A percentile compares a stretch with the other conserved stretches of the same genome.
Conservation (phyloP, 768 basidiomycete genomes). For the Pleurotus citrinopileatus region DNA sequence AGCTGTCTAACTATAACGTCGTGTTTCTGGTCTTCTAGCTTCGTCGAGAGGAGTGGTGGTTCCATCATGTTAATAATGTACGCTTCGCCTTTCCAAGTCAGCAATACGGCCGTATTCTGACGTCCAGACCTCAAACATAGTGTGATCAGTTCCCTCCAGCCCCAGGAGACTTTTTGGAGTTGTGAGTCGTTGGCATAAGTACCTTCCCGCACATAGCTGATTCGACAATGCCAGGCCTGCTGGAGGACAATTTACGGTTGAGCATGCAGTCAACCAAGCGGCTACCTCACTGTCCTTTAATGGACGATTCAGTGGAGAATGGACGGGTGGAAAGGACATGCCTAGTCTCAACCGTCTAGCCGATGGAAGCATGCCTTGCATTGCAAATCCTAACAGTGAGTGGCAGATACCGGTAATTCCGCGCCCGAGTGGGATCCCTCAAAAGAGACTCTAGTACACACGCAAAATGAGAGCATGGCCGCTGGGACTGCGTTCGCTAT, state of each 20-base stretch:
- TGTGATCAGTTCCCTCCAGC: conserved; percentile 45
- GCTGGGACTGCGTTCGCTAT: conserved; percentile 46
- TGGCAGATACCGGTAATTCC: background rate
- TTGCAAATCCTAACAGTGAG: conserved; percentile 34
- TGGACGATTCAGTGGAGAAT: conserved; percentile 23
- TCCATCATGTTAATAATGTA: conserved; percentile 36
- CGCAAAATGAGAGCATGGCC: conserved; percentile 43
- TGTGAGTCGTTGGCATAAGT: conserved; percentile 24
- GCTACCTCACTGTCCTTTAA: conserved; percentile 36
- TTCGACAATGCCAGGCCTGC: conserved; percentile 28
- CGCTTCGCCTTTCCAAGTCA: conserved; percentile 6
- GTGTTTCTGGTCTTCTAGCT: conserved; percentile 19
- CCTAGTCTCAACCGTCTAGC: conserved; percentile 27
- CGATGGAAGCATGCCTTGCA: conserved; percentile 25
- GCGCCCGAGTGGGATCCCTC: background rate
- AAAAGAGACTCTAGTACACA: conserved; percentile 31
- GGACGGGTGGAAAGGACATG: conserved; percentile 33
- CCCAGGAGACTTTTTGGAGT: conserved; percentile 38
- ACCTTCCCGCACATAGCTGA: background rate
- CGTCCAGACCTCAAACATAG: conserved; percentile 21
- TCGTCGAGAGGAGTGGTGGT: conserved; percentile 36
- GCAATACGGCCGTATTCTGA: background rate
- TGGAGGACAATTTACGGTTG: conserved; percentile 39
- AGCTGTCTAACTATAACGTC: background rate
- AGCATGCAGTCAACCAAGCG: conserved; percentile 38